Evolutionary conservation across 2,329 filamentous ascomycete genomes (phyloP).

Genomic region (Talaromyces sp.): DNA sequence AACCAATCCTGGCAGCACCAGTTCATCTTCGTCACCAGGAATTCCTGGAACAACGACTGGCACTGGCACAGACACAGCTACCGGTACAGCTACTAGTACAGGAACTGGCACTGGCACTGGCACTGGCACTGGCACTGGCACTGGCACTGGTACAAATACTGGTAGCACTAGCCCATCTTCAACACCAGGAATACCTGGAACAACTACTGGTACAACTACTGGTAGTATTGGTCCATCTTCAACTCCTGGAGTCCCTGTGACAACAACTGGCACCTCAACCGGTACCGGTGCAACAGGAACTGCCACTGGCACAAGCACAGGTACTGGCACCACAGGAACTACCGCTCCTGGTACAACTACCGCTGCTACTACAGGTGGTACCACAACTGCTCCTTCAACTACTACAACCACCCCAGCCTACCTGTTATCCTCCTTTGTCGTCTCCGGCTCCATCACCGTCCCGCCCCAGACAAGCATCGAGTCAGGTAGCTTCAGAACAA

Average conservation of each 20-base stretch:
- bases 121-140: too few species aligned
- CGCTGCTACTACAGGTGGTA: not conserved
- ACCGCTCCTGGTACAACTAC: not conserved
- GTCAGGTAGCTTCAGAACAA: not conserved
- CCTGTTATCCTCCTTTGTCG: not conserved
- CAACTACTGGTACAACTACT: not conserved
- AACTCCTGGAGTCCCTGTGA: not conserved
- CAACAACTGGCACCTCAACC: not conserved
- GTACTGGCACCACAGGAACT: not conserved
- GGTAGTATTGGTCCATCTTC: too few species aligned
- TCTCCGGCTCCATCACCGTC: not conserved
- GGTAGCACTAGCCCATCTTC: too few species aligned
- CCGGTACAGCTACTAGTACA: not conserved
- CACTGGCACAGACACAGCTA: not conserved
- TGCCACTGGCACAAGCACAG: not conserved
- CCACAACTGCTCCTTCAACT: not conserved
- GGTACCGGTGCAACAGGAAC: not conserved
- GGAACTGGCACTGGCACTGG: not conserved
- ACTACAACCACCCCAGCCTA: not conserved
- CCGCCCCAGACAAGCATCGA: not conserved
- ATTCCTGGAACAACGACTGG: not conserved
- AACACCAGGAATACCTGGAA: not conserved
- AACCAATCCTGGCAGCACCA: not conserved
- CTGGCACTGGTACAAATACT: too few species aligned
- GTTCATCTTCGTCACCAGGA: not conserved